Base-by-base conservation (phyloP, 1,284 basidiomycete species). In the Amylostereum areolatum region DNA sequence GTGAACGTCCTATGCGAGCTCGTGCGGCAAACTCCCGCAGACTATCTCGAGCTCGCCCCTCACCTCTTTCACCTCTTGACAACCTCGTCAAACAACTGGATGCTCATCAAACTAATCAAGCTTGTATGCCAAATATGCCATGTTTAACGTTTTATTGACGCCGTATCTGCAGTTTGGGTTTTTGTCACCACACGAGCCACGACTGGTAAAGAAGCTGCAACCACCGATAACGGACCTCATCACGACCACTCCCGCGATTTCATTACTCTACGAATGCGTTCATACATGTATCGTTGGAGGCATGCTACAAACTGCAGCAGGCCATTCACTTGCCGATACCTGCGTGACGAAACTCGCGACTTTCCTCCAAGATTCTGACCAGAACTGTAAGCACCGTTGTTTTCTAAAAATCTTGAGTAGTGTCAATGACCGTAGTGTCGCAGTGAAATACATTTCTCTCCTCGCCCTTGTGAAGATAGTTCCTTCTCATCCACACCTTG, bases 51-150 rank as follows among this genome's bases (percentile, higher is more conserved):
- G 2, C 68, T 97, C 31, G 95, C 96, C 2, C 97, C 97, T 1
- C 91, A 93, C 60, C 71, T 99, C 44, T 99, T 99, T 66, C 89
- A 89, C 57, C 77, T 98, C n/a, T 74, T 99, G 52, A 97, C 93
- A 0, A 92, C 86, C 1, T 93, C 92, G 30, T 89, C 87, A 29
- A 99, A 99, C 67, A 99, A 99, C 63, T 99, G 97, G 97, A 96
- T 98, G 90, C 75, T 99, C 51, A 99, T 99, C 71, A 99, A 99
- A 73, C 89, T 98, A 45, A 87, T 99, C 65, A 99, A 99, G 70
- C 71, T 97, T 61, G 93, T 93, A 63, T 62, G 80, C 63, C 8
- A 47, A 56, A 43, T 51, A 46, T 35, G 47, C 35, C 49, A 30
- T 32, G 47, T 47, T 44, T 18, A 44, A 50, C 45, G 52, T n/a